Base-by-base conservation (phyloP, 768 basidiomycete species). In the Boletus rubescentipes region DNA sequence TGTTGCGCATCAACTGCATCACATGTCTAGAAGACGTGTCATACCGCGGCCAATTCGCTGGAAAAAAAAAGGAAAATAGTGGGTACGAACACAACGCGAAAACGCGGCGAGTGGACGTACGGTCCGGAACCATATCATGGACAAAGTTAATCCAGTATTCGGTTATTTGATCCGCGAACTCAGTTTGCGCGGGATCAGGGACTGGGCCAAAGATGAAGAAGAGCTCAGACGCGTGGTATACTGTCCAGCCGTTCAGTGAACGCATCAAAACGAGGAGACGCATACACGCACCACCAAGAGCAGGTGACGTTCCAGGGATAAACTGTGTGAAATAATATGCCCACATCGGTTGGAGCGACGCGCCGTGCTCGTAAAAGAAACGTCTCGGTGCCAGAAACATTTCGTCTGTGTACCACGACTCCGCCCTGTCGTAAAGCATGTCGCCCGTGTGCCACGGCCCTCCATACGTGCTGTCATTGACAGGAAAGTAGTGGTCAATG, bases 141-240 rank as follows among this genome's bases (percentile, higher is more conserved):
- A 83, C 71, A 58, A 85, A 85, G 46, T 75, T 78, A 68, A 85
- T 73, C 59, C 79, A 85, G 49, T 80, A 81, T 56, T 79, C 79
- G 2, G 75, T 70, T 68, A 79, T 71, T 49, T 72, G 72, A 31
- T 75, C 75, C 2, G 84, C 72, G 36, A 85, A 80, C 0, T 67
- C 72, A 9, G 50, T 64, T 57, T 84, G 79, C 6, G 75, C 61
- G 2, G 72, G 11, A n/a, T 71, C 69, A 3, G 78, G 76, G 3
- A 79, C 67, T 0, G 77, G 76, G 0, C 81, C 82, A 47, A 63
- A 63, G 32, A 63, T 46, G 36, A 63, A 54, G 16, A 15, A 23
- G 1, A 62, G 30, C 47, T 63, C 58, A 20, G 58, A 54, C 4
- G 38, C 35, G 6, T 63, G 61, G 35, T 60, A 63, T 20, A 60